A percentile compares a stretch with the other conserved stretches of the same genome.
Conservation (phyloP, 495 filamentous ascomycete species). For the Durotheca rogersii region DNA sequence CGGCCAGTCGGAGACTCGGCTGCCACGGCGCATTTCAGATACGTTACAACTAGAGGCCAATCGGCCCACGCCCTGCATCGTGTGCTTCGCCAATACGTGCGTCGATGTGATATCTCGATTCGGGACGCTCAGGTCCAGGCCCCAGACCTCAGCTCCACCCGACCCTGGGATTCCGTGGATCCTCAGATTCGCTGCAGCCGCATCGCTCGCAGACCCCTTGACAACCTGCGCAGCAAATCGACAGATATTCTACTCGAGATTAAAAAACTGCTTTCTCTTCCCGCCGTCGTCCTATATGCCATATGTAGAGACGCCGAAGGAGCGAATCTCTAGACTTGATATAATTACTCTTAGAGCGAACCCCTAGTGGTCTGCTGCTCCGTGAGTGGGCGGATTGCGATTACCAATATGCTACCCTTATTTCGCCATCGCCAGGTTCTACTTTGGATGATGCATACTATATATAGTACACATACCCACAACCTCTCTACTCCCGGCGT, state of each 20-base stretch:
- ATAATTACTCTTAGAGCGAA: too few species aligned
- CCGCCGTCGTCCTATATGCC: neutral
- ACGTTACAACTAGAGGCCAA: constrained; percentile 9
- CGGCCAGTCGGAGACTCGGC: constrained; percentile 14
- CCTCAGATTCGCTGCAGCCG: too few species aligned
- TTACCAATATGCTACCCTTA: constrained; percentile 1
- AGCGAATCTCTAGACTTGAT: neutral
- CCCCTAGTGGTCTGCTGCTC: neutral
- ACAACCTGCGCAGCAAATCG: too few species aligned
- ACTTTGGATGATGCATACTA: neutral
- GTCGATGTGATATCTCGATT: neutral
- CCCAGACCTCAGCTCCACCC: constrained; percentile 3
- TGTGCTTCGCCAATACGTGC: neutral
- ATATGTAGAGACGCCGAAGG: neutral
- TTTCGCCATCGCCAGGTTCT: neutral
- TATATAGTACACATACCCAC: too few species aligned
- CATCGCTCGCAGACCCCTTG: too few species aligned
- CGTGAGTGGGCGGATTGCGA: neutral
- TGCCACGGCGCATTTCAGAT: constrained; percentile 2
- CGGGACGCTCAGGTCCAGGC: neutral
- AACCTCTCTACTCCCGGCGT: too few species aligned
- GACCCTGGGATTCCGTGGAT: neutral
- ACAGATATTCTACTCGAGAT: too few species aligned
- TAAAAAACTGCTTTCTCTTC: too few species aligned
- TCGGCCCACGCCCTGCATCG: constrained; percentile 20